Evolutionary conservation across 225 moss, liverwort and hornwort genomes (phyloP).

Genomic region (Bryoerythrophyllum caledonicum): DNA sequence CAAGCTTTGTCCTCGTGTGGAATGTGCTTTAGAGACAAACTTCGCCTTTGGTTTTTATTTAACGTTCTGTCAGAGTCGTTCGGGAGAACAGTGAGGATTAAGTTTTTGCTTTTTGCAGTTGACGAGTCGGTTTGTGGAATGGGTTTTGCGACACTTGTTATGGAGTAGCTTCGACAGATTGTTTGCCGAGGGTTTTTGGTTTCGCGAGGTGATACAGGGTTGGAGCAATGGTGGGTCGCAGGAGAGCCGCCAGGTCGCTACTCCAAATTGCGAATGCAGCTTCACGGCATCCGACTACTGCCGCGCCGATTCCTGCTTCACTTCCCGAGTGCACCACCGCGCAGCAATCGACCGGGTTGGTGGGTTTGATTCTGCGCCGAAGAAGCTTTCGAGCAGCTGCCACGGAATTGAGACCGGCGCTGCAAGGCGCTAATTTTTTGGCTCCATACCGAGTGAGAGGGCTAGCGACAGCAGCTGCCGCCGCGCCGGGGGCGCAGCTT

Average conservation of each 20-base stretch:
- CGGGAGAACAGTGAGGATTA: neutral
- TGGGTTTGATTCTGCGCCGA: slow-evolving; percentile 5
- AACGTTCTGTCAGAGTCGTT: neutral
- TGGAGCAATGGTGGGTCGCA: slow-evolving; percentile 35
- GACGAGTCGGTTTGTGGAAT: neutral
- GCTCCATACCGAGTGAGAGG: slow-evolving; percentile 14
- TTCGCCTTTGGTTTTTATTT: neutral
- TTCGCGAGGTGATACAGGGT: neutral
- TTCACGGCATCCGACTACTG: neutral
- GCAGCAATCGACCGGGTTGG: slow-evolving; percentile 3
- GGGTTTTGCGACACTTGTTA: neutral
- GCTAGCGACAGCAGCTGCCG: slow-evolving; percentile 29
- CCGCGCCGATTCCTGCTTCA: slow-evolving; percentile 3
- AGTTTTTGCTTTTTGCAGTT: no score
- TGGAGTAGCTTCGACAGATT: neutral
- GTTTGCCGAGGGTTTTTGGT: neutral
- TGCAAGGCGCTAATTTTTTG: neutral
- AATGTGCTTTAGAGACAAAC: neutral
- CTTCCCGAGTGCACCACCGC: slow-evolving; percentile 4
- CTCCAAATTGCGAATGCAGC: slow-evolving; percentile 36
- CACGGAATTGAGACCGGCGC: neutral
- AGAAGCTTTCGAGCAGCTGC: slow-evolving; percentile 2
- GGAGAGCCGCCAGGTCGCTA: slow-evolving; percentile 31
- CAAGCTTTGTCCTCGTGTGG: neutral
- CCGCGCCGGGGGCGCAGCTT: slow-evolving; percentile 30